Evolutionary conservation across 345 rosid species (phyloP).

Genomic region (Murraya koenigii): DNA sequence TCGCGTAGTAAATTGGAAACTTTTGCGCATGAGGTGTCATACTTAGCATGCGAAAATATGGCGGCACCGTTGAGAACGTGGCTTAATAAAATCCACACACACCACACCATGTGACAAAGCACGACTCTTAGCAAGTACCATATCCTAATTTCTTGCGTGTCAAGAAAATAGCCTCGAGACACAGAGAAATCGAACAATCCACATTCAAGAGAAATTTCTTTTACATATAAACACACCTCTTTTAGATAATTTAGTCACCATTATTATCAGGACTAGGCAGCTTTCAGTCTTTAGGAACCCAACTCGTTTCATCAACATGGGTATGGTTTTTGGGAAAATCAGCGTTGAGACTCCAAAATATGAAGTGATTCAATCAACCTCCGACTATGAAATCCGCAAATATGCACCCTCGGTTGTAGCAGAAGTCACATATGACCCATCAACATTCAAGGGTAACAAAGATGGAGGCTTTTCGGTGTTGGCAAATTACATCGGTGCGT

Average conservation of each 20-base stretch:
- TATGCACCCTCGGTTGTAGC: slow-evolving; percentile 67
- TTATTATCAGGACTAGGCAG: background rate
- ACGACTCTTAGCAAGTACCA: background rate
- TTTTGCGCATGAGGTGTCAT: too few species aligned
- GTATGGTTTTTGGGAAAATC: slow-evolving; percentile 71
- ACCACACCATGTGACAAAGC: background rate
- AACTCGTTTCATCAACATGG: slow-evolving; percentile 44
- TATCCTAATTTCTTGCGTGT: background rate
- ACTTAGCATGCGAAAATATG: background rate
- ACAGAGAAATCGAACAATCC: too few species aligned
- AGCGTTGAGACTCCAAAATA: slow-evolving; percentile 70
- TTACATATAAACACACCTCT: background rate
- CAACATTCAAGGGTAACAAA: slow-evolving; percentile 58
- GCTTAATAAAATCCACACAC: slow-evolving; percentile 27
- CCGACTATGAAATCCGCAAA: slow-evolving; percentile 75
- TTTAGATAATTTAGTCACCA: too few species aligned
- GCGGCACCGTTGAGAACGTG: slow-evolving; percentile 14
- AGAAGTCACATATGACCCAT: slow-evolving; percentile 68
- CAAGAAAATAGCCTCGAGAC: too few species aligned
- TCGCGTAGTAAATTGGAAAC: background rate
- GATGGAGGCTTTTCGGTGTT: slow-evolving; percentile 77
- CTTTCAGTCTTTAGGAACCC: background rate
- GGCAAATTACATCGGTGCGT: slow-evolving; percentile 82
- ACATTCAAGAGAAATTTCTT: slow-evolving; percentile 4
- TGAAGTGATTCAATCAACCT: slow-evolving; percentile 43